Conservation (phyloP, 2,329 filamentous ascomycete species). For the Alternaria conjuncta region DNA sequence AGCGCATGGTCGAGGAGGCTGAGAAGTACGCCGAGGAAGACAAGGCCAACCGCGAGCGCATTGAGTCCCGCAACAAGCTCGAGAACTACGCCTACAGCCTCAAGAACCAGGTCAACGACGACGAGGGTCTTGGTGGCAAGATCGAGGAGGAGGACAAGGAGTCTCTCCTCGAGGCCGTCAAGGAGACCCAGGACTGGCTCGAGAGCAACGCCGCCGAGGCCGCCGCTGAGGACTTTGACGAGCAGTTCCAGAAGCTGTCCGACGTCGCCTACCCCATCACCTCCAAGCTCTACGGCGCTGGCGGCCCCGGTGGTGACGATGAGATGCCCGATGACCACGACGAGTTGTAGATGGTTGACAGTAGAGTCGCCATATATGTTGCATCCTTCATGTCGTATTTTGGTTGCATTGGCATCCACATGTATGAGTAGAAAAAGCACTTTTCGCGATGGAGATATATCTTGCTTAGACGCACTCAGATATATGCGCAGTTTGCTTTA, state of each 20-base stretch:
- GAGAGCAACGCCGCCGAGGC: conserved; percentile 91
- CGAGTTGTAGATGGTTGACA: conserved; percentile 52
- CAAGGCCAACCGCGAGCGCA: conserved; percentile 96
- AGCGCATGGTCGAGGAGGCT: conserved; percentile 98
- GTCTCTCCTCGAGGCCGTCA: conserved; percentile 90
- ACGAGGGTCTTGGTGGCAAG: conserved; percentile 96
- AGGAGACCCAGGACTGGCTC: conserved; percentile 96
- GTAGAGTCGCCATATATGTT: conserved; percentile 22
- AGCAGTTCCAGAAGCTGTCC: conserved; percentile 99
- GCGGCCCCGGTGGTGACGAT: conserved; percentile 71
- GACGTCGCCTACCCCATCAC: conserved; percentile 98
- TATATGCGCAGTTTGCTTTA: conserved; percentile 24
- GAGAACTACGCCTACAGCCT: conserved; percentile 99
- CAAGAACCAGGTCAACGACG: conserved; percentile 98
- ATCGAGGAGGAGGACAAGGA: conserved; percentile 99
- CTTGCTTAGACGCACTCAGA: conserved; percentile 25
- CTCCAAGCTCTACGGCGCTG: conserved; percentile 87
- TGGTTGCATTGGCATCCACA: conserved; percentile 26
- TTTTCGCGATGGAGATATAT: conserved; percentile 5
- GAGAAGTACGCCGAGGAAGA: conserved; percentile 99
- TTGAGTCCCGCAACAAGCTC: conserved; percentile 92
- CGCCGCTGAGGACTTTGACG: conserved; percentile 92
- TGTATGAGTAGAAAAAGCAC: conserved; percentile 40
- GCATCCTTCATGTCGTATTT: conserved; percentile 18
- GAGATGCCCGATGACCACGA: conserved; percentile 60